Conservation (phyloP, 106 monocot species). For the Cymbidium sinense region DNA sequence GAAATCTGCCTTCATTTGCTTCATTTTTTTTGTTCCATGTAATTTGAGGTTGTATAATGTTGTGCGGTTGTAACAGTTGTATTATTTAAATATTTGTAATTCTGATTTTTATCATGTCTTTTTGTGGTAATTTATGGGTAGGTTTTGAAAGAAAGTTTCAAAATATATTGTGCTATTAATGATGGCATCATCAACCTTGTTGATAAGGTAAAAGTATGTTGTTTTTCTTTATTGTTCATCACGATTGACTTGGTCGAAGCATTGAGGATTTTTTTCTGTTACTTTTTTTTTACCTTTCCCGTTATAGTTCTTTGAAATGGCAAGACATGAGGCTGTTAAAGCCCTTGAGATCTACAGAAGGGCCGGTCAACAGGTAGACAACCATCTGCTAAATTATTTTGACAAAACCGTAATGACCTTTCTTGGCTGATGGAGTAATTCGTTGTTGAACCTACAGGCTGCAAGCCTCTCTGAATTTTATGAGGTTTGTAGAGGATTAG, state of each 20-base stretch:
- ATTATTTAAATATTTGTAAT: no score
- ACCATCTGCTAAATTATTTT: no score
- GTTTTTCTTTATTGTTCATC: neutral
- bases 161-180: conserved; percentile 90
- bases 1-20: no score
- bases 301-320: conserved; percentile 90
- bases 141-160: conserved; percentile 96
- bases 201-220: conserved; percentile 43
- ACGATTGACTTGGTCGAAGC: neutral
- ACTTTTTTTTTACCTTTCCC: neutral
- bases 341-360: conserved; percentile 84
- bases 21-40: no score
- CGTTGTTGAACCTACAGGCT: conserved; percentile 38
- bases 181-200: conserved; percentile 39
- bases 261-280: neutral
- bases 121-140: no score
- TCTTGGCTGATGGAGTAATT: no score
- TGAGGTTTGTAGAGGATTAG: conserved; percentile 77
- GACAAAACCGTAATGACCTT: no score
- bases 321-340: conserved; percentile 85
- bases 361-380: conserved; percentile 75
- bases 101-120: no score
- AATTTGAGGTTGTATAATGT: no score
- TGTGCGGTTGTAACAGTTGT: no score
- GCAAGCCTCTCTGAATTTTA: conserved; percentile 85